Base-by-base conservation (phyloP, 2,329 filamentous ascomycete species). In the Trichophaea hybrida region DNA sequence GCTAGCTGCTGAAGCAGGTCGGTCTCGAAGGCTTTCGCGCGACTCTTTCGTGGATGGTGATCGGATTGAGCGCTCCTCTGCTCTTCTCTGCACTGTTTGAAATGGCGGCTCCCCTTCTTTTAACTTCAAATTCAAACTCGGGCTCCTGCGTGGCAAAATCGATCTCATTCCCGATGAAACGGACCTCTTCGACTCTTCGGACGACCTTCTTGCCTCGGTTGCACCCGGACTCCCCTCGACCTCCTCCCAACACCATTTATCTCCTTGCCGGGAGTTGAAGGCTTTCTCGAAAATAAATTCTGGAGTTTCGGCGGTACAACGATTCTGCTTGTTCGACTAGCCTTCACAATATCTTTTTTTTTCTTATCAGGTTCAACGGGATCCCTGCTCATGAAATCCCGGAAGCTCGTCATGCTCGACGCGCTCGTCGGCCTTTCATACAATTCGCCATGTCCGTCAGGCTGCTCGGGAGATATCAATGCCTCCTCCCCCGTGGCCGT, bases 1-100 rank as follows among this genome's bases (percentile, higher is more conserved):
- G 40, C 53, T 55, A 10, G 53, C 38, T 43, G 53, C 53, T 35
- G 53, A 55, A 8, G 53, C n/a, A 31, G 53, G 51, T 13, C 51
- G 51, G n/a, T 15, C 35, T 15, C 35, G 13, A 35, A 10, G 32
- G 10, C 12, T 50, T 24, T 24, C 24, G 24, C 24, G 24, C 6
- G n/a, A 13, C 48, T 17, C 31, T n/a, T n/a, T 51, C 15, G 6
- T 54, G n/a, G 51, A 34, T 5, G 51, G 31, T 12, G 51, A 40
- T 13, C 32, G 31, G 13, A 31, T 54, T 24, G 51, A 55, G 24
- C 53, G 53, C 31, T 46, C 53, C 12, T 55, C 53, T 5, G 40
- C 15, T 32, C 53, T 12, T 32, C 44, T 55, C 31, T 55, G 35
- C 13, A 40, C 51, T 6, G 31, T n/a, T n/a, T 54, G 51, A 38